These are phyloP conservation scores for Aspergillus melleus DNA, from an alignment of 2,329 filamentous ascomycete genomes.

Conservation along the genomic window DNA sequence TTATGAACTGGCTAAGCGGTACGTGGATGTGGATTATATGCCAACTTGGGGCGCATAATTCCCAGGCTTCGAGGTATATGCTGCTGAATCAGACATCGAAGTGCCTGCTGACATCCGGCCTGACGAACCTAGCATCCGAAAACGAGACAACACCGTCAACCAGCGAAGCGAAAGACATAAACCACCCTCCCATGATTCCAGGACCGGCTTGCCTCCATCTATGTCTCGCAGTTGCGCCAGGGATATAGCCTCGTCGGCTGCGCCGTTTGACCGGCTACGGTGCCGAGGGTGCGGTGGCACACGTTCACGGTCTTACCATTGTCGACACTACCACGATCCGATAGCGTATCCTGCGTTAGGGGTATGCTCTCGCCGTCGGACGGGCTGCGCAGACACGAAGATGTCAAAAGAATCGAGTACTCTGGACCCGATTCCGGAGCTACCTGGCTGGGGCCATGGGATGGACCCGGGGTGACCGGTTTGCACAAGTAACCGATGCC, in stretches of 20 bases:
- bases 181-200: not conserved
- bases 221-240: not conserved
- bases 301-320: slow-evolving; percentile 6
- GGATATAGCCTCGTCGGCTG: slow-evolving; percentile 4
- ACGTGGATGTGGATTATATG: slow-evolving; percentile 1
- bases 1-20: slow-evolving; percentile 4
- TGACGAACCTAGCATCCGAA: slow-evolving; percentile 2
- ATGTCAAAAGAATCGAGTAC: slow-evolving; percentile 1
- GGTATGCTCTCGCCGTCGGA: slow-evolving; percentile 7
- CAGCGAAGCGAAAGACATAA: slow-evolving; percentile 5
- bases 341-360: slow-evolving; percentile 5
- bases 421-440: not conserved
- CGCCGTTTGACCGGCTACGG: slow-evolving; percentile 4
- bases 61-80: slow-evolving; percentile 4
- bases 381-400: slow-evolving; percentile 2
- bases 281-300: slow-evolving; percentile 7
- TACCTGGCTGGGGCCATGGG: not conserved
- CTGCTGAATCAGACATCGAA: slow-evolving; percentile 4
- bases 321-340: slow-evolving; percentile 1
- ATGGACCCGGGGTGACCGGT: not conserved
- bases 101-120: slow-evolving; percentile 5
- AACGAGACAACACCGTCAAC: slow-evolving; percentile 2
- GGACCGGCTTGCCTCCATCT: slow-evolving; percentile 2
- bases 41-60: slow-evolving; percentile 3
- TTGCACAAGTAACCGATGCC: not conserved